phyloP scores from a whole-genome alignment of 2,329 filamentous ascomycete species.

The Escovopsis sp. region DNA sequence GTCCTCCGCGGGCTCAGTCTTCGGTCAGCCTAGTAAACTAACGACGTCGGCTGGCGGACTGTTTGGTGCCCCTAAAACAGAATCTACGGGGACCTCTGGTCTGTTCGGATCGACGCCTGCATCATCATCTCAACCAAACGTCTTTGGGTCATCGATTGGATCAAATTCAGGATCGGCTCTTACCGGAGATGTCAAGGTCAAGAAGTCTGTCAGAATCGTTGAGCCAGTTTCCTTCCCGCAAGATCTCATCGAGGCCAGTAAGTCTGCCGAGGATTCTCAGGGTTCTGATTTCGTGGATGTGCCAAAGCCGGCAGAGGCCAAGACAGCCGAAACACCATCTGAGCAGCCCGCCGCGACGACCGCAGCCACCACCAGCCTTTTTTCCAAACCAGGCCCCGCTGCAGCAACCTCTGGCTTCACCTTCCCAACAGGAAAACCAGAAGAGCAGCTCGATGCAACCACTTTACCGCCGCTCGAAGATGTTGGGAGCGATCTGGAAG shows the following conservation, averaged over 20 bases:
- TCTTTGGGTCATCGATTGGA: no score
- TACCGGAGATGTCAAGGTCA: constrained; percentile 20
- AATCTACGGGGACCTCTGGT: constrained; percentile 15
- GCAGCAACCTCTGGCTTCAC: constrained; percentile 27
- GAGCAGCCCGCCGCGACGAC: constrained; percentile 1
- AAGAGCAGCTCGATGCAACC: constrained; percentile 19
- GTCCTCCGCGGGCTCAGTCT: constrained; percentile 18
- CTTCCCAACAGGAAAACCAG: constrained; percentile 16
- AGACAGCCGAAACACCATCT: constrained; percentile 8
- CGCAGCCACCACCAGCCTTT: constrained; percentile 11
- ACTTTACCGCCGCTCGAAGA: constrained; percentile 26
- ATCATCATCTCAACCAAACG: neutral
- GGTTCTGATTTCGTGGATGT: constrained; percentile 20
- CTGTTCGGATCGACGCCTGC: constrained; percentile 15
- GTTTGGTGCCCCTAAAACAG: constrained; percentile 13
- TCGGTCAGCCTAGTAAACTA: constrained; percentile 19
- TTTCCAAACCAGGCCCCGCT: constrained; percentile 20
- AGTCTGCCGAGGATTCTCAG: constrained; percentile 12
- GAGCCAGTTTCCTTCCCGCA: constrained; percentile 6
- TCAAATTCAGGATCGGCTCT: constrained; percentile 22
- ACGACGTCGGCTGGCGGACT: constrained; percentile 12
- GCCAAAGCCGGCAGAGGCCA: constrained; percentile 11
- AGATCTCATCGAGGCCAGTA: constrained; percentile 1
- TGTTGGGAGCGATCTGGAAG: constrained; percentile 24
- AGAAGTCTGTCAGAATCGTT: constrained; percentile 8